phyloP scores from a whole-genome alignment of 345 rosid genomes.

The Salix arbutifolia region DNA sequence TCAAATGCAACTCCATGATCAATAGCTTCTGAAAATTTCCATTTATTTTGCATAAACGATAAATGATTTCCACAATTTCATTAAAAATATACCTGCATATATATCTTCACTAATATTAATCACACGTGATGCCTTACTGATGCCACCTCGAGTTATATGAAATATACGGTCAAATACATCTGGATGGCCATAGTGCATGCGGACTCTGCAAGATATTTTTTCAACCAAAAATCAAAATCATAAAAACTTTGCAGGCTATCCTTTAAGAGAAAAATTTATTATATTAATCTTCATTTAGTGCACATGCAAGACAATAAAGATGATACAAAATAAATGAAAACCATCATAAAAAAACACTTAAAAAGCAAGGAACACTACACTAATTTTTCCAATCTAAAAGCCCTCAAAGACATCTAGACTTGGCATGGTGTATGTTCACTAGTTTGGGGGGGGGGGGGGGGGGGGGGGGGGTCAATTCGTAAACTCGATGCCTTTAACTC shows the following conservation, averaged over 20 bases:
- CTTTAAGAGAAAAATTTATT: too few relatives aligned
- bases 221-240: background rate
- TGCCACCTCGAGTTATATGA: constrained; percentile 96
- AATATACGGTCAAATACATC: constrained; percentile 95
- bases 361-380: too few relatives aligned
- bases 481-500: too few relatives aligned
- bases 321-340: too few relatives aligned
- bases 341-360: too few relatives aligned
- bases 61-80: background rate
- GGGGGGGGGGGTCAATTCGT: too few relatives aligned
- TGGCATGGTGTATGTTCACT: too few relatives aligned
- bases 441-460: too few relatives aligned
- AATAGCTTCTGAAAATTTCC: background rate
- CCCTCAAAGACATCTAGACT: too few relatives aligned
- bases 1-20: background rate
- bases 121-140: constrained; percentile 96
- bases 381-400: too few relatives aligned
- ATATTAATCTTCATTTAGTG: too few relatives aligned
- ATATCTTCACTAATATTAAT: constrained; percentile 98
- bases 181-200: constrained; percentile 99
- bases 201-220: constrained; percentile 63
- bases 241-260: background rate
- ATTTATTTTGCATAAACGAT: background rate
- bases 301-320: too few relatives aligned
- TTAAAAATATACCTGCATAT: constrained; percentile 63